These are phyloP conservation scores for Triadica sebifera DNA, from an alignment of 345 rosid species.

Conservation along the genomic window DNA sequence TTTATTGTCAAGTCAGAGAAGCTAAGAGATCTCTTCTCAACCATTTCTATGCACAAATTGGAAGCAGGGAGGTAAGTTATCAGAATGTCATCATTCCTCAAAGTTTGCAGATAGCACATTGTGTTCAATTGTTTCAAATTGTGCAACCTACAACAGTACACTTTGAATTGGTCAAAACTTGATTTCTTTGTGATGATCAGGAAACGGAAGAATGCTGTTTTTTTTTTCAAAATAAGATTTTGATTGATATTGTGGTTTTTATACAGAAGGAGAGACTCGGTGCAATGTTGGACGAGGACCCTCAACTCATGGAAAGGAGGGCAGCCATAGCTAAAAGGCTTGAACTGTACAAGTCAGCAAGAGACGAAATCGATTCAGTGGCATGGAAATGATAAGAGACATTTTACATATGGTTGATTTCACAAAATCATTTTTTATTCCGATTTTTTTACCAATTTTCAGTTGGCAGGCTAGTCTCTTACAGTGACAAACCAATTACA, in stretches of 20 bases:
- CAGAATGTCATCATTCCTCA: background rate
- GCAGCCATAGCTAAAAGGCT: constrained; percentile 72
- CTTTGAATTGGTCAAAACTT: background rate
- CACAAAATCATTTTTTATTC: background rate
- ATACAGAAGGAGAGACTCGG: constrained; percentile 88
- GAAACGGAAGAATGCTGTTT: background rate
- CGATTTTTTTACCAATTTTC: no score
- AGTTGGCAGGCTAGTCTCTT: constrained; percentile 13
- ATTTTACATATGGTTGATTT: background rate
- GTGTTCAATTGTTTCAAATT: no score
- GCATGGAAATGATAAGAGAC: constrained; percentile 72
- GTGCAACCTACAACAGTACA: no score
- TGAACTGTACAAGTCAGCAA: constrained; percentile 87
- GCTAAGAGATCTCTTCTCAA: constrained; percentile 90
- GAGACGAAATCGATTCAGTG: constrained; percentile 91
- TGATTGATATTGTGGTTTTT: background rate
- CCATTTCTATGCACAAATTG: constrained; percentile 80
- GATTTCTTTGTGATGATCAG: background rate
- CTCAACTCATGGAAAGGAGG: constrained; percentile 91
- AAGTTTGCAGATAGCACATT: background rate
- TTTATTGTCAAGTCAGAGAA: constrained; percentile 89
- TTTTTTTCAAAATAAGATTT: background rate
- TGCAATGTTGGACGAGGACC: constrained; percentile 95
- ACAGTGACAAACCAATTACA: constrained; percentile 9
- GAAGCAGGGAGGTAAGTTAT: constrained; percentile 83